A percentile compares a stretch with the other conserved stretches of the same genome.
phyloP scores from a whole-genome alignment of 192 early-diverging fungal genomes.

The Coemansia guatemalensis region DNA sequence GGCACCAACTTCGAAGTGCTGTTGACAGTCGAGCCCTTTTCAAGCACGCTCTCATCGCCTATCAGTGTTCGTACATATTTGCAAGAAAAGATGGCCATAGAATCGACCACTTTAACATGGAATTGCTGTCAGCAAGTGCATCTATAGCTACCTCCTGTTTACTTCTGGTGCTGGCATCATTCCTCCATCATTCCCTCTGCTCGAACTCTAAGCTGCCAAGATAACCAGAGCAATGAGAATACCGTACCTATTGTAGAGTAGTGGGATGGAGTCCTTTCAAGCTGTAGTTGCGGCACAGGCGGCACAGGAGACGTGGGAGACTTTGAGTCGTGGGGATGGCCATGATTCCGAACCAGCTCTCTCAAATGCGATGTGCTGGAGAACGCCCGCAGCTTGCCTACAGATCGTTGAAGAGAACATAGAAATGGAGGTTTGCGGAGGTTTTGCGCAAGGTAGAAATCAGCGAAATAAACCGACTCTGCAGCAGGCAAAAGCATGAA shows the following conservation, averaged over 20 bases:
- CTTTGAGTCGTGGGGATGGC: constrained; percentile 19
- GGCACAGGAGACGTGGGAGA: constrained; percentile 32
- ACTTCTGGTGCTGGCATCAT: not conserved
- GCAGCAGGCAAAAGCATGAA: not conserved
- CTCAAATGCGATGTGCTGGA: constrained; percentile 52
- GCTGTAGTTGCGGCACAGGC: constrained; percentile 29
- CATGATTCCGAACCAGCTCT: constrained; percentile 44
- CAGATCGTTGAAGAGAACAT: not conserved
- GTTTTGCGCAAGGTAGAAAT: not conserved
- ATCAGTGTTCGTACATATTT: not conserved
- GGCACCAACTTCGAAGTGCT: constrained; percentile 19
- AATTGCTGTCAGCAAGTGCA: not conserved
- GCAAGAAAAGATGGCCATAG: not conserved
- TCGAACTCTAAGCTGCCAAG: not conserved
- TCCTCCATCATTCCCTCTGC: not conserved
- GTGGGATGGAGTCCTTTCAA: constrained; percentile 28
- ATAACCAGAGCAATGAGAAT: not conserved
- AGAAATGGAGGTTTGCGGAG: not conserved
- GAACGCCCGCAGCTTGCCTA: constrained; percentile 54
- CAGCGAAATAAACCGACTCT: not conserved
- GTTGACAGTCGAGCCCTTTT: constrained; percentile 3
- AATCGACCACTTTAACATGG: not conserved
- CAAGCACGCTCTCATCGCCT: not conserved
- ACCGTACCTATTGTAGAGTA: constrained; percentile 29
- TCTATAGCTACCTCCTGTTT: not conserved